Conservation (phyloP, 768 basidiomycete species). For the Boletus subcaerulescens region DNA sequence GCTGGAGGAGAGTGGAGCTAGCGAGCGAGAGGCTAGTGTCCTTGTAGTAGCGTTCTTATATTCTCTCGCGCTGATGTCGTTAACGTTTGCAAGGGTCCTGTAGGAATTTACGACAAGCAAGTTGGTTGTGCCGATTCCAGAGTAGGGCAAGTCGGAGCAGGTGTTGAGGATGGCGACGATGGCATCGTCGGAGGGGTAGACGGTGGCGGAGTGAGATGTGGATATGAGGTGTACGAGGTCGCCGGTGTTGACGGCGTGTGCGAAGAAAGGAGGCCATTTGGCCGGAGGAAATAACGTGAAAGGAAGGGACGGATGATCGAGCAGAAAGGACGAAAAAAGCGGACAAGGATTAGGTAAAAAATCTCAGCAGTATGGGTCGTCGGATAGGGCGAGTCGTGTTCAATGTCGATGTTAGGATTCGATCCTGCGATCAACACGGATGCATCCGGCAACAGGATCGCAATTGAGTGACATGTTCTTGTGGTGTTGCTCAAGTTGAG, state of each 20-base stretch:
- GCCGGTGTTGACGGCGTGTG: conserved; percentile 64
- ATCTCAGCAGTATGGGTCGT: too few relatives aligned
- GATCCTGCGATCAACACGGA: too few relatives aligned
- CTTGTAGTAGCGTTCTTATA: conserved; percentile 80
- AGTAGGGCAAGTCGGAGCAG: conserved; percentile 81
- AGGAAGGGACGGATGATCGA: conserved; percentile 14
- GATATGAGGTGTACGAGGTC: conserved; percentile 78
- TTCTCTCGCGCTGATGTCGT: conserved; percentile 77
- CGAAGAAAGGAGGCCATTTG: conserved; percentile 31
- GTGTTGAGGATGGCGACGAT: conserved; percentile 76
- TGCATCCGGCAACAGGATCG: too few relatives aligned
- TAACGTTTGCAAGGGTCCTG: conserved; percentile 73
- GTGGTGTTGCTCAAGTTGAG: too few relatives aligned
- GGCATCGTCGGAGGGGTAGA: conserved; percentile 85
- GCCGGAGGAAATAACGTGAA: conserved; percentile 34
- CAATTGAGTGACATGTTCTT: too few relatives aligned
- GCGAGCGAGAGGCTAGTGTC: conserved; percentile 62
- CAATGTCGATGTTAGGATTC: too few relatives aligned
- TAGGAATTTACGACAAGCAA: conserved; percentile 85
- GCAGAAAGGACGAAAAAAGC: background rate
- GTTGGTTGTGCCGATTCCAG: conserved; percentile 66
- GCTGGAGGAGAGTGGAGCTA: conserved; percentile 65
- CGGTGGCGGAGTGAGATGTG: conserved; percentile 61
- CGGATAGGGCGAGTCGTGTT: too few relatives aligned
- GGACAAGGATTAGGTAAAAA: too few relatives aligned